These are phyloP conservation scores for Pythium biforme DNA, from an alignment of 352 stramenopile genomes.

Conservation along the genomic window DNA sequence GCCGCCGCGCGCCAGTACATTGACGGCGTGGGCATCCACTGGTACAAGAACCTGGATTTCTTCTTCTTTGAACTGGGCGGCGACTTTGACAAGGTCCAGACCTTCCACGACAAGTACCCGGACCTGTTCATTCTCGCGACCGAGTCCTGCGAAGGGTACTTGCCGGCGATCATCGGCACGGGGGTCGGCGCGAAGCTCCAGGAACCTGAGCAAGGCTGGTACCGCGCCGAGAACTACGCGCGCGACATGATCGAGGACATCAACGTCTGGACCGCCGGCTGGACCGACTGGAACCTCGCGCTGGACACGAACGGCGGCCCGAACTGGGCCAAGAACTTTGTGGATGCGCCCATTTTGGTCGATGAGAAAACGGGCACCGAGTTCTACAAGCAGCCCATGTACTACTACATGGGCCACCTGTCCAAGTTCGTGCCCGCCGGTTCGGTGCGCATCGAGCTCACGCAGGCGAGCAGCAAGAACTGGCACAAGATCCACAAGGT, in stretches of 20 bases:
- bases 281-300: slow-evolving; percentile 89
- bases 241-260: slow-evolving; percentile 89
- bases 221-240: slow-evolving; percentile 74
- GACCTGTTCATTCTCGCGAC: slow-evolving; percentile 82
- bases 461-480: slow-evolving; percentile 21
- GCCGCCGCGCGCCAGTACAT: slow-evolving; percentile 66
- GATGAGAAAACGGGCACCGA: slow-evolving; percentile 50
- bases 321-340: slow-evolving; percentile 66
- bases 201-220: slow-evolving; percentile 49
- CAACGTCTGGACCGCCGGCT: slow-evolving; percentile 69
- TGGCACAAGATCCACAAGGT: slow-evolving; percentile 37
- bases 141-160: slow-evolving; percentile 71
- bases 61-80: slow-evolving; percentile 38
- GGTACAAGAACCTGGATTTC: slow-evolving; percentile 69
- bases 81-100: slow-evolving; percentile 48
- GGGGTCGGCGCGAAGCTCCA: slow-evolving; percentile 49
- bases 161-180: slow-evolving; percentile 48
- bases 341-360: slow-evolving; percentile 76
- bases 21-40: slow-evolving; percentile 84
- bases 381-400: slow-evolving; percentile 87
- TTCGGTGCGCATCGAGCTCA: slow-evolving; percentile 35
- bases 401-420: slow-evolving; percentile 78
- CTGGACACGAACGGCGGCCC: slow-evolving; percentile 73
- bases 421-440: slow-evolving; percentile 58
- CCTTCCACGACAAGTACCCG: slow-evolving; percentile 57